These are phyloP conservation scores for Chrysosphaeria jannelii DNA, from an alignment of 2,329 filamentous ascomycete species.

Conservation along the genomic window DNA sequence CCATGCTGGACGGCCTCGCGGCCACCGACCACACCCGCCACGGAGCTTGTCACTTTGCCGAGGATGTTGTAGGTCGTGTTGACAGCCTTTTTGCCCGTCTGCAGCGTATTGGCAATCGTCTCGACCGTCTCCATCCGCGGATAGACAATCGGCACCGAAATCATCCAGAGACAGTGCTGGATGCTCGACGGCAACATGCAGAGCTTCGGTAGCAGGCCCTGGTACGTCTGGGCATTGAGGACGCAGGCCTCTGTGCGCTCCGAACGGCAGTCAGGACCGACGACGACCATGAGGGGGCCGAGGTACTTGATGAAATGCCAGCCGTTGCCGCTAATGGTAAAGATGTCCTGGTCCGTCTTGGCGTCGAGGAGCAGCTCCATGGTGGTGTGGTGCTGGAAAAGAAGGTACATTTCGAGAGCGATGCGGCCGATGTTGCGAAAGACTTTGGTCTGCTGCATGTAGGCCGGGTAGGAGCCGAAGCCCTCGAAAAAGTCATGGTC, in stretches of 20 bases:
- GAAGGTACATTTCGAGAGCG: conserved; percentile 86
- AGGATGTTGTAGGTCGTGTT: conserved; percentile 91
- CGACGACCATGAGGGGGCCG: conserved; percentile 65
- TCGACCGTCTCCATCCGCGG: conserved; percentile 78
- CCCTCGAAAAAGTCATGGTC: conserved; percentile 99
- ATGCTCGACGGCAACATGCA: conserved; percentile 72
- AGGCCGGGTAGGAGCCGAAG: conserved; percentile 86
- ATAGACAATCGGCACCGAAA: conserved; percentile 74
- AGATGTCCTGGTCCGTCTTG: conserved; percentile 65
- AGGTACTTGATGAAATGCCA: conserved; percentile 98
- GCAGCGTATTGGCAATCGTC: conserved; percentile 66
- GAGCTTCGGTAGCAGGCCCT: conserved; percentile 88
- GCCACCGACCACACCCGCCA: conserved; percentile 82
- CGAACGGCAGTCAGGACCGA: conserved; percentile 74
- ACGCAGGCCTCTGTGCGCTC: conserved; percentile 77
- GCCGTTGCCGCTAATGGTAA: conserved; percentile 85
- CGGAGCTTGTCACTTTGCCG: conserved; percentile 79
- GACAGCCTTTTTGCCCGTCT: conserved; percentile 85
- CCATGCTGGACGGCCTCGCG: conserved; percentile 80
- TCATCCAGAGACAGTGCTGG: conserved; percentile 90
- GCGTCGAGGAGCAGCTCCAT: conserved; percentile 77
- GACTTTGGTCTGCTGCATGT: conserved; percentile 93
- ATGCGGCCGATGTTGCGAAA: conserved; percentile 96
- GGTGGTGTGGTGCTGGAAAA: conserved; percentile 96
- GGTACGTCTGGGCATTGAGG: conserved; percentile 86